Evolutionary conservation across 2,329 filamentous ascomycete species (phyloP), one percentile per base, ranked within the genome.

Genomic region (Fusarium udum): DNA sequence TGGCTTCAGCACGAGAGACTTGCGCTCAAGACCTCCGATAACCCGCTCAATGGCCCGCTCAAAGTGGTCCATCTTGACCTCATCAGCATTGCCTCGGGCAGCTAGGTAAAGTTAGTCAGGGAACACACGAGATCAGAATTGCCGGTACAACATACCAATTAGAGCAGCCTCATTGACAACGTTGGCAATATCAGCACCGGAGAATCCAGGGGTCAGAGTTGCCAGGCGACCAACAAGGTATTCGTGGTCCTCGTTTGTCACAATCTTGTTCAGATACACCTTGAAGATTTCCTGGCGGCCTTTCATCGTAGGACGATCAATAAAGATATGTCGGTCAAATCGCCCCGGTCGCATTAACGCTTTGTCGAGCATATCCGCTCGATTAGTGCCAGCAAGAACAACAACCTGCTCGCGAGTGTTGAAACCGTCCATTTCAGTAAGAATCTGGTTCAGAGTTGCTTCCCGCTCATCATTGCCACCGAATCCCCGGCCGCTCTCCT

Each of bases 371-470:
- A 98, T 91, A 82, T 99, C 96, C 16, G 95, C 93, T 84, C 96
- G 90, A 85, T 99, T 99, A 63, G 96, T 99, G 85, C 96, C 96
- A 55, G 96, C 96, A 71, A 99, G 89, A 37, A 99, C 96, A 60
- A 99, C 95, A 46, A 99, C 93, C 84, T 98, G 95, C 79, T 98
- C 95, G 5, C 92, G 90, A 13, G 95, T 98, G 84, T 98, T 98
- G 90, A 98, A 98, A 66, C 95, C 96, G 81, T 99, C 96, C 96
- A 99, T 99, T 83, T 99, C 96, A 1, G 96, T 99, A 61, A 99
- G 87, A 70, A 99, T 98, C 84, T 99, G 96, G 84, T 99, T 99
- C 34, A 99, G 91, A 0, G 96, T 99, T 53, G 93, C 94, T 84
- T 99, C 96, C 70, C 96, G 92, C 85, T 99, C 96, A 80, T 99